phyloP scores from a whole-genome alignment of 106 monocot species.

The Apostasia shenzhenica region DNA sequence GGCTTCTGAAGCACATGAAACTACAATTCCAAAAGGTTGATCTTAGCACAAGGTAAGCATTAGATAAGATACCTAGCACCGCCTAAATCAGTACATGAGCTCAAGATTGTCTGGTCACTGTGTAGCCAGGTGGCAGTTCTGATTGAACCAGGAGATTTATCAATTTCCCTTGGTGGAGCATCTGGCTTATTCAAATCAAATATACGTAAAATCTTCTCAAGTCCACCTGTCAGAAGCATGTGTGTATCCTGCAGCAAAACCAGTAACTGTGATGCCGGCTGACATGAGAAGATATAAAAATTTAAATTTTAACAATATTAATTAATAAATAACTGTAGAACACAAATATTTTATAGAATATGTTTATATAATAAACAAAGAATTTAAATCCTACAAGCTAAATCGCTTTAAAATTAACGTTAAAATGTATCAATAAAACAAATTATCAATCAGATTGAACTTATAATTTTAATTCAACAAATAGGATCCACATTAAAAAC shows the following conservation, averaged over 20 bases:
- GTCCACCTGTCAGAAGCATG: constrained; percentile 71
- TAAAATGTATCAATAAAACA: no score
- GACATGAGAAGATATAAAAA: no score
- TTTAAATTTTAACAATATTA: not conserved
- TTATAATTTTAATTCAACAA: no score
- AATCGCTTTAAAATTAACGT: no score
- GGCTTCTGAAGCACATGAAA: not conserved
- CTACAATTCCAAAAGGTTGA: not conserved
- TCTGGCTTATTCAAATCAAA: constrained; percentile 84
- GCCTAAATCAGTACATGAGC: constrained; percentile 84
- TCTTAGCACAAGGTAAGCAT: not conserved
- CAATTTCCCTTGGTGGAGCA: constrained; percentile 80
- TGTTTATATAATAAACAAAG: no score
- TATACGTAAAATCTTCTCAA: constrained; percentile 86
- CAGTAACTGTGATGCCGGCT: not conserved
- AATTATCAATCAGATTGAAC: no score
- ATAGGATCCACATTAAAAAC: no score
- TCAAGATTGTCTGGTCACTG: constrained; percentile 79
- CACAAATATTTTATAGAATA: not conserved
- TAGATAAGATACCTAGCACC: constrained; percentile 60
- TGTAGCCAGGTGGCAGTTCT: constrained; percentile 94
- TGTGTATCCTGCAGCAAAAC: constrained; percentile 60
- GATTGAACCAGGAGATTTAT: constrained; percentile 73
- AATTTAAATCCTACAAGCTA: no score
- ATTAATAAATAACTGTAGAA: not conserved